These are phyloP conservation scores for Penicillium soppii DNA, from an alignment of 495 filamentous ascomycete species.

Conservation along the genomic window DNA sequence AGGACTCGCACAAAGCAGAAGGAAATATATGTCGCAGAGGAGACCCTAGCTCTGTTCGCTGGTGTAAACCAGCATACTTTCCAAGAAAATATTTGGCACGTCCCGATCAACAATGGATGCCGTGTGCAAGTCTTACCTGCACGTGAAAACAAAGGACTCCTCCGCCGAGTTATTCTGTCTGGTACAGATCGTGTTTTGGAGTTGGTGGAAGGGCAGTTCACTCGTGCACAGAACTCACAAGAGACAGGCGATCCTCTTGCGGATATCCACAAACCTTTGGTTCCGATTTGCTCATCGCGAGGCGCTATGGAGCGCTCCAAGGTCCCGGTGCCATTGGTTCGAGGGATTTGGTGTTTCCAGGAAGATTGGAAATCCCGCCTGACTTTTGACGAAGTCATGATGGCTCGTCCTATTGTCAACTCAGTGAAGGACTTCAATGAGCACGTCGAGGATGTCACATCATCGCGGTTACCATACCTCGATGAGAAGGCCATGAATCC, in stretches of 20 bases:
- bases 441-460: conserved; percentile 33
- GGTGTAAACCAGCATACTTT: conserved; percentile 25
- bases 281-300: conserved; percentile 32
- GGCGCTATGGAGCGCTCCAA: conserved; percentile 16
- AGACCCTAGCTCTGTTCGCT: conserved; percentile 35
- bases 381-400: conserved; percentile 14
- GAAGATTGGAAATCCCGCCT: neutral
- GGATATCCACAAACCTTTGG: conserved; percentile 27
- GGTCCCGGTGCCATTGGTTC: conserved; percentile 26
- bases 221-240: conserved; percentile 23
- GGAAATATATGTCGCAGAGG: conserved; percentile 39
- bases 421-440: conserved; percentile 35
- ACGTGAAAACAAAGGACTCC: conserved; percentile 29
- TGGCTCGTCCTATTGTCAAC: neutral
- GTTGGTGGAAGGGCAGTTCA: conserved; percentile 27
- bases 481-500: neutral
- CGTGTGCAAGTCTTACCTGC: conserved; percentile 35
- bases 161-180: conserved; percentile 37
- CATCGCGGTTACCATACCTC: neutral
- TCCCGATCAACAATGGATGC: conserved; percentile 38
- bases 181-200: conserved; percentile 34
- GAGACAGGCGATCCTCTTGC: conserved; percentile 28
- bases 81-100: conserved; percentile 42
- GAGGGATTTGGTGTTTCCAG: conserved; percentile 32
- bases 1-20: conserved; percentile 19